Evolutionary conservation across 1,284 basidiomycete species (phyloP), one percentile per base, ranked within the genome.

Genomic region (Rhizoctonia solani): DNA sequence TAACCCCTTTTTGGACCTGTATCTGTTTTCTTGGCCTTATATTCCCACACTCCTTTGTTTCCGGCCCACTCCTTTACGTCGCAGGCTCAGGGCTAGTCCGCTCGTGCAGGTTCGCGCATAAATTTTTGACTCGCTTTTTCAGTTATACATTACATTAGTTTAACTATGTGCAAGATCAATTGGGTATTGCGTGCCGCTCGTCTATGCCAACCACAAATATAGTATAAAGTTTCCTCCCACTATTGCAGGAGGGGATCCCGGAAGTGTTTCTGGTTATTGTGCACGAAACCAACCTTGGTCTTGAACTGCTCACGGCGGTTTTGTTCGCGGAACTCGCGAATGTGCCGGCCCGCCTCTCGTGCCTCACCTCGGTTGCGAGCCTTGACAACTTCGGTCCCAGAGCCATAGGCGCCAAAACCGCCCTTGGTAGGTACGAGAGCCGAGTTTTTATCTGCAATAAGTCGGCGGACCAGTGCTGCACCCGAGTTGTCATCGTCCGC

Each of bases 311-410:
- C 91, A 68, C 85, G 83, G 58, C 85, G 82, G 71, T 82, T 85
- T 74, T 90, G 87, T 75, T 98, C 96, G 68, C 90, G 82, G 78
- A 92, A 93, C 74, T 95, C 89, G 66, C 87, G 83, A 0, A 93
- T 85, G 77, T 97, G 93, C 61, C 92, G 83, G 47, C 89, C 93
- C 14, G 96, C 97, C 78, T 98, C 92, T 68, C 85, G 85, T 1
- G 97, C 97, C 79, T 99, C 95, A 2, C 97, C 97, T 13, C 85
- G 84, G 79, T 98, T 98, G 52, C 93, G 83, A n/a, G 93, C 95
- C 76, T 90, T 93, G 69, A 97, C 84, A 11, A 94, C 87, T 44
- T 93, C 85, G 11, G 85, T 87, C 2, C 93, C 93, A 8, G 78
- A 78, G 1, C 93, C 93, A 74, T 83, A 94, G 2, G 91, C 92